phyloP scores from a whole-genome alignment of 192 early-diverging fungal species.

The Linnemannia zychae region DNA sequence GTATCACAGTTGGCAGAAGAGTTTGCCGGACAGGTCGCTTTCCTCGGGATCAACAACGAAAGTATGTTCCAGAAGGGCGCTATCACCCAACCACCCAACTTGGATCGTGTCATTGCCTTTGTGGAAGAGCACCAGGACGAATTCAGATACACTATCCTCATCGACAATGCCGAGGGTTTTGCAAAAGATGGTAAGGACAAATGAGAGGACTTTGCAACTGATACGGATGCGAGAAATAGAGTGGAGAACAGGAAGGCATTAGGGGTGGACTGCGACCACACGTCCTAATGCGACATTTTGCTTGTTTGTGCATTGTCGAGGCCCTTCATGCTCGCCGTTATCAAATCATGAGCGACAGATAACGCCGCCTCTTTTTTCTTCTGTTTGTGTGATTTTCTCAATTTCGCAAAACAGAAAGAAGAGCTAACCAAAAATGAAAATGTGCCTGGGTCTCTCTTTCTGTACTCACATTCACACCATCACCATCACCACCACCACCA shows the following conservation, averaged over 20 bases:
- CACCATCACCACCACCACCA: background rate
- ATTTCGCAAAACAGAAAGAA: background rate
- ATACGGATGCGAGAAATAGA: background rate
- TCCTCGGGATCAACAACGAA: constrained; percentile 53
- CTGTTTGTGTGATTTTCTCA: constrained; percentile 3
- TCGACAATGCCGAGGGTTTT: constrained; percentile 48
- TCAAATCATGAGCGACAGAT: background rate
- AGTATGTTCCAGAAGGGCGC: constrained; percentile 32
- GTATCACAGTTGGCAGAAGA: constrained; percentile 53
- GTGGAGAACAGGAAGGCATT: background rate
- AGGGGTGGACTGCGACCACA: background rate
- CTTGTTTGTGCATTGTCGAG: background rate
- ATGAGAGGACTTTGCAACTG: background rate
- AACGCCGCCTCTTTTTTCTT: constrained; percentile 1
- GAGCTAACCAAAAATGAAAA: background rate
- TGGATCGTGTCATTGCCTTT: constrained; percentile 33
- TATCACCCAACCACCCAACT: constrained; percentile 35
- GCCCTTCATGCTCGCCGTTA: background rate
- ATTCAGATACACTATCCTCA: constrained; percentile 45
- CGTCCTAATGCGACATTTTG: background rate
- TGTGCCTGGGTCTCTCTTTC: background rate
- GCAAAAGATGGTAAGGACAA: constrained; percentile 43
- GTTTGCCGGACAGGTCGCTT: constrained; percentile 34
- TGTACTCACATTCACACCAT: background rate
- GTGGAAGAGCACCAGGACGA: constrained; percentile 35